A percentile compares a stretch with the other conserved stretches of the same genome.
phyloP scores from a whole-genome alignment of 176 grass and related monocot species.

The Urochloa ruziziensis region DNA sequence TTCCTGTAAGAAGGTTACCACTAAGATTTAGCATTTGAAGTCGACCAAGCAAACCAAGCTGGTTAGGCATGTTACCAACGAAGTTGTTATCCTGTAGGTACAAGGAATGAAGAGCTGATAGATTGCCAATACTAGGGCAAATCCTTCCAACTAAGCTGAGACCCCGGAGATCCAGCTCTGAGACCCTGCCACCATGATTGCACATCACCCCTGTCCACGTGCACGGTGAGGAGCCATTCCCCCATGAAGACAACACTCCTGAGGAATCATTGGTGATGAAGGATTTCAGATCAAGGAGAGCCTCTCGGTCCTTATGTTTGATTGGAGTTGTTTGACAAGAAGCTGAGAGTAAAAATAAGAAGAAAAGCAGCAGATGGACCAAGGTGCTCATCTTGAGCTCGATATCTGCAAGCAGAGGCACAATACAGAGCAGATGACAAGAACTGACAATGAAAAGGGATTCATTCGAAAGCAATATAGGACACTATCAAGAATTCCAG shows the following conservation, averaged over 20 bases:
- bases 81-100: neutral
- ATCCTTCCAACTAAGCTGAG: neutral
- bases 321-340: neutral
- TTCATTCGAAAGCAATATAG: too few relatives aligned
- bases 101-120: constrained; percentile 23
- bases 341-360: neutral
- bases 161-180: neutral
- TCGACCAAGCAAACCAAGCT: constrained; percentile 5
- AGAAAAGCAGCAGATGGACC: neutral
- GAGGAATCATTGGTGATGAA: neutral
- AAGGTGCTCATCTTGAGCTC: neutral
- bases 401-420: neutral
- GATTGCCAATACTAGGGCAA: constrained; percentile 22
- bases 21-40: constrained; percentile 45
- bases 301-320: neutral
- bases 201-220: neutral
- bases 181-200: neutral
- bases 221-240: neutral
- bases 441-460: neutral
- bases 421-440: neutral
- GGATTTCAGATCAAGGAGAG: neutral
- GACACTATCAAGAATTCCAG: too few relatives aligned
- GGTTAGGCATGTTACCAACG: neutral
- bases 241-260: neutral
- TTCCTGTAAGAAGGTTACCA: constrained; percentile 35